phyloP scores from a whole-genome alignment of 805 yeast species.

The Candida golubevii region DNA sequence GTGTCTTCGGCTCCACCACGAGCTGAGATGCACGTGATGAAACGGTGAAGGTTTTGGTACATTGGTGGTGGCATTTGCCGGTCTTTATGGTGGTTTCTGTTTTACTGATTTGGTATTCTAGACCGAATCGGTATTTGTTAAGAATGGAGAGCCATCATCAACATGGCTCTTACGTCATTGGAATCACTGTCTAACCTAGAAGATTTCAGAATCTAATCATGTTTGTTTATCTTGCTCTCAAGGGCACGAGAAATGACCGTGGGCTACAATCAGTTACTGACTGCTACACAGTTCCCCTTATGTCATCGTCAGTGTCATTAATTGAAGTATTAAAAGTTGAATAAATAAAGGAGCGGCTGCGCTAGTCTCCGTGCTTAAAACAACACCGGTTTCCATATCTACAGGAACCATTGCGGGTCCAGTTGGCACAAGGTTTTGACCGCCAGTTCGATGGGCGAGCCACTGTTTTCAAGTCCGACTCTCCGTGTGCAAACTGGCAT shows the following conservation, averaged over 20 bases:
- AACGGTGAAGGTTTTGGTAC: background rate
- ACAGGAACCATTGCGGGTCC: slow-evolving; percentile 78
- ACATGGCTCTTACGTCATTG: too few species aligned
- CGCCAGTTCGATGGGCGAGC: slow-evolving; percentile 81
- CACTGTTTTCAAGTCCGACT: slow-evolving; percentile 64
- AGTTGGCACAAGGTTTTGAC: slow-evolving; percentile 86
- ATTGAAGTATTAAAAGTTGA: background rate
- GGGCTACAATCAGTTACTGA: background rate
- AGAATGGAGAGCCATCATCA: too few species aligned
- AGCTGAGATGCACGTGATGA: slow-evolving; percentile 34
- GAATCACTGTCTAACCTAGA: too few species aligned
- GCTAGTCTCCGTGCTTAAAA: slow-evolving; percentile 66
- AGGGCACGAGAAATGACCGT: too few species aligned
- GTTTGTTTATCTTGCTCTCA: too few species aligned
- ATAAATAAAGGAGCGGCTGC: background rate
- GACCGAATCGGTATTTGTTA: too few species aligned
- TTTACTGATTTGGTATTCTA: too few species aligned
- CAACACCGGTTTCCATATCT: slow-evolving; percentile 90
- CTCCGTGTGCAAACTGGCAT: slow-evolving; percentile 94
- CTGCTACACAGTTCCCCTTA: background rate
- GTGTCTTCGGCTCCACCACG: slow-evolving; percentile 37
- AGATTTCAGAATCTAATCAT: too few species aligned
- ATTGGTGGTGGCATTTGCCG: too few species aligned
- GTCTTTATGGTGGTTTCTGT: too few species aligned
- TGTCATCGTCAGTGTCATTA: slow-evolving; percentile 5